Percentiles rank a stretch among this genome's conserved stretches.
Evolutionary conservation across 2,329 filamentous ascomycete genomes (phyloP).

Genomic region (Hysterium pulicare): DNA sequence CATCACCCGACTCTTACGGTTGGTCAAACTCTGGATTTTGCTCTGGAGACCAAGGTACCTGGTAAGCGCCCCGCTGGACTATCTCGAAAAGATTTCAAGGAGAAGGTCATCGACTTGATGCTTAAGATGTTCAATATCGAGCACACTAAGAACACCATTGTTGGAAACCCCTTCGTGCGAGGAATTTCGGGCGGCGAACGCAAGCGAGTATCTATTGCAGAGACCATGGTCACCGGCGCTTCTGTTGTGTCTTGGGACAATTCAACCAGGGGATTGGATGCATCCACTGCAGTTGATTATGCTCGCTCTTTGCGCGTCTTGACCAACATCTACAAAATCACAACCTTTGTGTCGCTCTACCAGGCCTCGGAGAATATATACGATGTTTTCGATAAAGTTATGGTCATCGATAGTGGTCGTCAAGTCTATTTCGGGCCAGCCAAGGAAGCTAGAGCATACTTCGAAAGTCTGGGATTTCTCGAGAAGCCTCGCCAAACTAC

Average conservation of each 20-base stretch:
- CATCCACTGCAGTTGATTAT: constrained; percentile 49
- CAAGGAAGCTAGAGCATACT: constrained; percentile 66
- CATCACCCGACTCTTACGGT: constrained; percentile 85
- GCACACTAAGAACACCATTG: constrained; percentile 79
- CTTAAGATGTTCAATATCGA: constrained; percentile 94
- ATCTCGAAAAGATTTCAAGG: constrained; percentile 70
- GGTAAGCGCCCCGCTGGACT: constrained; percentile 74
- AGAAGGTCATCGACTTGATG: constrained; percentile 68
- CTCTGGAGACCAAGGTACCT: constrained; percentile 79
- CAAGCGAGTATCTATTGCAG: constrained; percentile 77
- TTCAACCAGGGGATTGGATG: constrained; percentile 47
- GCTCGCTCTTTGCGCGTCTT: constrained; percentile 52
- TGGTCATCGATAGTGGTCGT: constrained; percentile 73
- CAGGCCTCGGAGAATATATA: constrained; percentile 84
- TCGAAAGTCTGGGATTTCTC: constrained; percentile 72
- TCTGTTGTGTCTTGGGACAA: constrained; percentile 65
- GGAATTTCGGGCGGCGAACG: constrained; percentile 78
- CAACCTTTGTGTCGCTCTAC: constrained; percentile 82
- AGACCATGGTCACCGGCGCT: constrained; percentile 73
- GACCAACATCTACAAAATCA: constrained; percentile 79
- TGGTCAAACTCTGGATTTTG: constrained; percentile 81
- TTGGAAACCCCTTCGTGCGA: constrained; percentile 77
- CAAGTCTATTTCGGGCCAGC: constrained; percentile 74
- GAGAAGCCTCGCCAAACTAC: constrained; percentile 75
- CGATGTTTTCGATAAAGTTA: constrained; percentile 75